Base-by-base conservation (phyloP, 768 basidiomycete species). In the Pleurotus tuber-regium region DNA sequence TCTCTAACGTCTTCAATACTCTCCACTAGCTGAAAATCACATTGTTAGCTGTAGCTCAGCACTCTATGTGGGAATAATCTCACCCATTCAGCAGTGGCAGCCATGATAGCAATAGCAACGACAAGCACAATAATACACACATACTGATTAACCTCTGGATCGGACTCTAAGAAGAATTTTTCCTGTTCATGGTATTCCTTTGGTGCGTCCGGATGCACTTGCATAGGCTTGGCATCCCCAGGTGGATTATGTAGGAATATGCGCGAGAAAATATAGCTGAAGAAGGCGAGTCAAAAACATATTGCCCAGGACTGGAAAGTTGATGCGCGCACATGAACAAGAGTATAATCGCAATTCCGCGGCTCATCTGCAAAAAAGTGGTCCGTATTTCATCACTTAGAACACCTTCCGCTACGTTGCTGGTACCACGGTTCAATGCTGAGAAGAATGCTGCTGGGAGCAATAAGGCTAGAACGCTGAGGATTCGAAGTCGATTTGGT, bases 231-330 rank as follows among this genome's bases (percentile, higher is more conserved):
- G 21, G 73, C 72, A 12, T 81, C 73, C 4, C 84, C 85, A 0
- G 87, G 87, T 2, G 86, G 86, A 59, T 87, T 77, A 64, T 86
- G 82, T 35, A 87, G 64, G 67, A 79, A 90, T 23, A 89, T 72
- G 9, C 87, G 79, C 10, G 87, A 87, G 52, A 68, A 73, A 30
- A 87, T 62, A 58, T 90, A 89, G 11, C 86, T 84, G 51, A 18
- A 35, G 40, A 26, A 38, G 29, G 1, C 39, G 1, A 33, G 33
- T 6, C 8, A 43, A 33, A n/a, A 38, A 25, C 33, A 53, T 4
- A 52, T 21, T 40, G n/a, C n/a, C n/a, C n/a, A n/a, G n/a, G n/a
- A n/a, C n/a, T n/a, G n/a, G n/a, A n/a, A n/a, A n/a, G n/a, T n/a
- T n/a, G n/a, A n/a, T n/a, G n/a, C n/a, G n/a, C 78, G 57, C 63